phyloP scores from a whole-genome alignment of 202 grass and related monocot genomes.

The Setaria italica region DNA sequence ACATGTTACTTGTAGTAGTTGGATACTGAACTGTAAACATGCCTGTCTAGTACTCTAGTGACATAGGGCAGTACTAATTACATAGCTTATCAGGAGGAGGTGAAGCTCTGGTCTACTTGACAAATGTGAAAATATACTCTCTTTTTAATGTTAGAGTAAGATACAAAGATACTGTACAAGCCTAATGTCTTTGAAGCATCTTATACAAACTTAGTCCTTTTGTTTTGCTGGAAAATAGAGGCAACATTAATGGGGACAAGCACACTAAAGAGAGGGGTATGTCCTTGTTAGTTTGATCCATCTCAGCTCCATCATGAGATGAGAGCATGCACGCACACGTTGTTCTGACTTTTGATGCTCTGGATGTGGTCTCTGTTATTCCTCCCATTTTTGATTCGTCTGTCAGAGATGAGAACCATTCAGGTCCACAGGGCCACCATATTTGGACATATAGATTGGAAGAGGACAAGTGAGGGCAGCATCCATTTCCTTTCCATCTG shows the following conservation, averaged over 20 bases:
- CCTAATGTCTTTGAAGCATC: not conserved
- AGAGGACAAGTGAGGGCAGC: not conserved
- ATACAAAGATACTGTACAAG: not conserved
- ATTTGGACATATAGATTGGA: not conserved
- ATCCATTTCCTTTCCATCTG: slow-evolving; percentile 1
- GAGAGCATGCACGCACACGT: not conserved
- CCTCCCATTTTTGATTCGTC: slow-evolving; percentile 24
- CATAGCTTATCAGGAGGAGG: not conserved
- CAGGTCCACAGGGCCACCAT: slow-evolving; percentile 26
- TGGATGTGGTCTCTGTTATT: slow-evolving; percentile 10
- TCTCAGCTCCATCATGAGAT: slow-evolving; percentile 34
- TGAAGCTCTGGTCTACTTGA: not conserved
- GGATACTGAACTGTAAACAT: slow-evolving; percentile 20
- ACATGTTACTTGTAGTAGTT: slow-evolving; percentile 13
- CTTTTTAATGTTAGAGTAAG: not conserved
- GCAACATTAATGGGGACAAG: not conserved
- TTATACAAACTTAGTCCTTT: not conserved
- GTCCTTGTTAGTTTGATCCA: slow-evolving; percentile 19
- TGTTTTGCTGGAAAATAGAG: not conserved
- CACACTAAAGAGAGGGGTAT: not conserved
- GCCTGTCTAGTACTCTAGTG: not conserved
- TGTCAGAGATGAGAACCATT: slow-evolving; percentile 13
- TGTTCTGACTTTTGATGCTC: slow-evolving; percentile 19
- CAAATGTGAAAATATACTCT: not conserved
- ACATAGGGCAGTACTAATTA: not conserved